Evolutionary conservation across 352 stramenopile genomes (phyloP), one percentile per base, ranked within the genome.

Genomic region (Phytopythium vexans): DNA sequence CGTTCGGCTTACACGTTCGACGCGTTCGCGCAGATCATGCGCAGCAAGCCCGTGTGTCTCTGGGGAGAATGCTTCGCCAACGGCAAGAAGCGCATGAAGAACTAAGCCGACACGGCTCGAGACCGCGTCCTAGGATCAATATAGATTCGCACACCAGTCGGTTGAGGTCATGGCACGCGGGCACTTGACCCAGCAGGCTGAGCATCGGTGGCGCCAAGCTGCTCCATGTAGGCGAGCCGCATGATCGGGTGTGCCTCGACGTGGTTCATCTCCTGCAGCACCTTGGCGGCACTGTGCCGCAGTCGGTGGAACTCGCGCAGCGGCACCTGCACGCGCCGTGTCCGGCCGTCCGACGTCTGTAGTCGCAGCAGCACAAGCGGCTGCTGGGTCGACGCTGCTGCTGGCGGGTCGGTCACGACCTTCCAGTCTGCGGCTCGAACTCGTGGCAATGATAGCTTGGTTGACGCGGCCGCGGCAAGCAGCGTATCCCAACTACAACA

Each of bases 41-140:
- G 76, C 33, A 74, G 81, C 67, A 89, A 89, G 64, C 77, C 62
- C 16, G 69, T 94, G 59, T 94, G 84, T 68, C 56, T 94, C 21
- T 94, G 84, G 84, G 84, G 84, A 56, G 84, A 94, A 55, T 94
- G 84, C 60, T 94, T 92, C 54, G 70, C 76, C 48, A 91, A 84
- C 60, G 75, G 62, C 37, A 92, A 87, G 68, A 94, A 92, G 68
- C 75, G 76, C 48, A 90, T 90, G 80, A 90, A 88, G 62, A 90
- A 85, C 56, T 90, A 85, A 51, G 44, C 41, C 21, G 21, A 27
- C 21, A 27, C 21, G 21, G 21, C 21, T 27, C 21, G 21, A 27
- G 21, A 27, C 21, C 21, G 21, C 21, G 21, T 27, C 2, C 21
- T 27, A 27, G 21, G 21, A 27, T 27, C 21, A 27, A 27, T 27